Evolutionary conservation across 2,329 filamentous ascomycete species (phyloP).

Genomic region (Zopfia rhizophila): DNA sequence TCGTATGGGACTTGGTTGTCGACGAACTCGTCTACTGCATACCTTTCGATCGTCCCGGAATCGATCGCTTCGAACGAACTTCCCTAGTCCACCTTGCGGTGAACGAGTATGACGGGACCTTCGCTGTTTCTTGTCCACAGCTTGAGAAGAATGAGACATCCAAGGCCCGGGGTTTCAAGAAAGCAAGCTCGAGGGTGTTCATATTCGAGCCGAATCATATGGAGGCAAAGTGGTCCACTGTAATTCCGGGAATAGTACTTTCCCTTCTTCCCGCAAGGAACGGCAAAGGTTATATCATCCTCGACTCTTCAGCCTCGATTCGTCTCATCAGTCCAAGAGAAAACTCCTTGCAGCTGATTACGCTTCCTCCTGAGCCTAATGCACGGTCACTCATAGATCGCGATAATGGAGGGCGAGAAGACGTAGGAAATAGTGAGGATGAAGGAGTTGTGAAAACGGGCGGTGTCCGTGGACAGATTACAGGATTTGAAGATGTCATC

Average conservation of each 20-base stretch:
- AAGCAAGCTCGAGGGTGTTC: conserved; percentile 61
- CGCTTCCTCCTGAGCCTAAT: conserved; percentile 45
- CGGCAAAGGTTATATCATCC: conserved; percentile 76
- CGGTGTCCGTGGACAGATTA: neutral
- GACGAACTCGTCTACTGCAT: conserved; percentile 77
- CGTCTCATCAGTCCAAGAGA: conserved; percentile 56
- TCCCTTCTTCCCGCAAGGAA: conserved; percentile 72
- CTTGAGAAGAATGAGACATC: conserved; percentile 47
- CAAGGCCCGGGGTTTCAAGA: conserved; percentile 50
- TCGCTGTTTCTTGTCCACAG: conserved; percentile 52
- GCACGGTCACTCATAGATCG: too few species aligned
- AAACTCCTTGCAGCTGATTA: conserved; percentile 36
- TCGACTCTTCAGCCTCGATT: conserved; percentile 81
- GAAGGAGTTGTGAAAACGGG: too few species aligned
- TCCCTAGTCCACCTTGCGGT: conserved; percentile 72
- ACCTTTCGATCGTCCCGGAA: conserved; percentile 57
- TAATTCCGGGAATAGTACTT: conserved; percentile 68
- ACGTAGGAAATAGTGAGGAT: too few species aligned
- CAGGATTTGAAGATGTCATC: neutral
- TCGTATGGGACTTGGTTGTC: conserved; percentile 85
- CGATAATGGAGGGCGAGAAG: too few species aligned
- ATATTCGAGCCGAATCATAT: conserved; percentile 73
- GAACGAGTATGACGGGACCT: conserved; percentile 65
- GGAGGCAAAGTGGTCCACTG: conserved; percentile 67
- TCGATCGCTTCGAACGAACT: conserved; percentile 49